Evolutionary conservation across 768 basidiomycete genomes (phyloP).

Genomic region (Russula abietina): DNA sequence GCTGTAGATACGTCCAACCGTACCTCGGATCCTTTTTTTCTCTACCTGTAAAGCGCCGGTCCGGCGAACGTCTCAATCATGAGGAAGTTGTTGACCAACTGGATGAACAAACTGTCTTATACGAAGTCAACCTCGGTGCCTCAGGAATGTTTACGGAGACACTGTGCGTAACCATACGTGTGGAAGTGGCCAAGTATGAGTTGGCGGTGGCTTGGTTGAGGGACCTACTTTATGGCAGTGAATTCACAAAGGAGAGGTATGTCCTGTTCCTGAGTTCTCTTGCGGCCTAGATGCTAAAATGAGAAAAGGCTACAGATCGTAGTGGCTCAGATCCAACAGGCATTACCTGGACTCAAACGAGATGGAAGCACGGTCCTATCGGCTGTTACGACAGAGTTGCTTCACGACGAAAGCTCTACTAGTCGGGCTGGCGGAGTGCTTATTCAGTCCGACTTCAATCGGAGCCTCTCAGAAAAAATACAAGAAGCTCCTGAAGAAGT

Average conservation of each 20-base stretch:
- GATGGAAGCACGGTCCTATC: constrained; percentile 76
- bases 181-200: constrained; percentile 75
- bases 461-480: constrained; percentile 62
- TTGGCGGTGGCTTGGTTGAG: constrained; percentile 79
- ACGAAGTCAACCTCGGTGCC: constrained; percentile 65
- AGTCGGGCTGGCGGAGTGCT: constrained; percentile 63
- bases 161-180: constrained; percentile 73
- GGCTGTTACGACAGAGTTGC: constrained; percentile 59
- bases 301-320: constrained; percentile 66
- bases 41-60: constrained; percentile 66
- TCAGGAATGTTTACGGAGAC: constrained; percentile 62
- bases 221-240: constrained; percentile 68
- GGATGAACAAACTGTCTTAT: constrained; percentile 86
- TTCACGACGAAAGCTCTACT: constrained; percentile 66
- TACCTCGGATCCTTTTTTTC: constrained; percentile 86
- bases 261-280: constrained; percentile 12
- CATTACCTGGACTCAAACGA: constrained; percentile 85
- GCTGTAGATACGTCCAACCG: constrained; percentile 60
- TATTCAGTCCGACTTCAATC: constrained; percentile 72
- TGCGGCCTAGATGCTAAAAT: neutral
- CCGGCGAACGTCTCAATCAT: constrained; percentile 66
- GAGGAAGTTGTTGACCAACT: constrained; percentile 90
- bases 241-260: constrained; percentile 77
- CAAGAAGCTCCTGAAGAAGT: constrained; percentile 68
- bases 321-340: constrained; percentile 83